A percentile compares a stretch with the other conserved stretches of the same genome.
phyloP scores from a whole-genome alignment of 2,329 filamentous ascomycete genomes.

The Diaporthe capsici region DNA sequence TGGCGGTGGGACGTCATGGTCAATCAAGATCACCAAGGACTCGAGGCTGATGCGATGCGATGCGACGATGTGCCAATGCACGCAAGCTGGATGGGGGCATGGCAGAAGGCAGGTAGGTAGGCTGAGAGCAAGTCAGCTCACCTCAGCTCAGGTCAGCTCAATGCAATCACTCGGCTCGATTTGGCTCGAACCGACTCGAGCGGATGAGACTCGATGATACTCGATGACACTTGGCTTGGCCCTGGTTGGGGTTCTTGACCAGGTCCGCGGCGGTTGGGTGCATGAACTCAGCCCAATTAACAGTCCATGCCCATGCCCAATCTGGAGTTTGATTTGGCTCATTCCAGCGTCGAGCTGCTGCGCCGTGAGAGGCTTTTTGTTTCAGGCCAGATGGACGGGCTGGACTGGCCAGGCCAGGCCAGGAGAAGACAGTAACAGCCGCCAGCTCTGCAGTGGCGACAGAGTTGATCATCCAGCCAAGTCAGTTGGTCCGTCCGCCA shows the following conservation, averaged over 20 bases:
- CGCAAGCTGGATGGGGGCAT: background rate
- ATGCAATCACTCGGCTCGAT: background rate
- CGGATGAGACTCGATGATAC: constrained; percentile 28
- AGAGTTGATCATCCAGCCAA: constrained; percentile 8
- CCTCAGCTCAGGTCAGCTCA: constrained; percentile 18
- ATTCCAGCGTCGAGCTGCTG: constrained; percentile 28
- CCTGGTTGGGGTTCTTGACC: constrained; percentile 16
- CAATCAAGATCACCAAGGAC: constrained; percentile 25
- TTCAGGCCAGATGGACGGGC: constrained; percentile 24
- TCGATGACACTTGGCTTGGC: constrained; percentile 26
- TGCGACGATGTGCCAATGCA: background rate
- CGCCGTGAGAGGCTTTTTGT: constrained; percentile 20
- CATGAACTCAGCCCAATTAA: constrained; percentile 26
- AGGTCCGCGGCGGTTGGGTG: constrained; percentile 29
- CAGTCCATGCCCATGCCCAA: constrained; percentile 25
- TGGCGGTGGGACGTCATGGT: constrained; percentile 31
- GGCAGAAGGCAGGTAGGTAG: background rate
- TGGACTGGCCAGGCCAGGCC: background rate
- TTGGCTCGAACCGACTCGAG: constrained; percentile 20
- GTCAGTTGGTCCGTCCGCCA: constrained; percentile 1
- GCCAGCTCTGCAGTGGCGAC: background rate
- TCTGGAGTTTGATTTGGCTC: constrained; percentile 32
- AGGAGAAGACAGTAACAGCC: background rate
- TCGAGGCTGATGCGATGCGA: constrained; percentile 20
- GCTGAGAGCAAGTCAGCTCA: background rate